Evolutionary conservation across 2,329 filamentous ascomycete genomes (phyloP).

Genomic region (Pseudodiploospora longispora): DNA sequence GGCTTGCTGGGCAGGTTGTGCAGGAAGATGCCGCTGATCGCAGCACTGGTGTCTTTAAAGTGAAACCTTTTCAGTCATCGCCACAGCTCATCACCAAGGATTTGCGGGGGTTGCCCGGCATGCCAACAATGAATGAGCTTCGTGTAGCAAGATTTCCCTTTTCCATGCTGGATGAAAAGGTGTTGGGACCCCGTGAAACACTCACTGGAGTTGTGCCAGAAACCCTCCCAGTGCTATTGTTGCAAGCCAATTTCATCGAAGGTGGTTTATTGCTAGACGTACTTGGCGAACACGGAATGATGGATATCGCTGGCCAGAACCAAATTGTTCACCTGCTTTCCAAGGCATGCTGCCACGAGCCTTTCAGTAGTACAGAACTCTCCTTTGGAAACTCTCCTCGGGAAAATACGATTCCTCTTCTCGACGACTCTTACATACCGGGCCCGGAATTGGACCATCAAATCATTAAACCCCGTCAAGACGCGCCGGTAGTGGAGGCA

Average conservation of each 20-base stretch:
- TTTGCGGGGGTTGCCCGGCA: constrained; percentile 23
- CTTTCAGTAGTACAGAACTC: constrained; percentile 37
- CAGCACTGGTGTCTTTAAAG: constrained; percentile 28
- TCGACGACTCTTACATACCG: constrained; percentile 27
- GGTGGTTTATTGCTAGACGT: constrained; percentile 44
- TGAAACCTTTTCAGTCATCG: constrained; percentile 23
- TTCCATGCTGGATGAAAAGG: constrained; percentile 37
- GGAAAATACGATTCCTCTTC: constrained; percentile 27
- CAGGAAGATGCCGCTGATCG: constrained; percentile 20
- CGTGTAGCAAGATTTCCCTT: constrained; percentile 33
- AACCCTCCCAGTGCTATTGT: constrained; percentile 31
- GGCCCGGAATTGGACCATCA: constrained; percentile 28
- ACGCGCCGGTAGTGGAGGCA: constrained; percentile 8
- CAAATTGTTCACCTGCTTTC: constrained; percentile 38
- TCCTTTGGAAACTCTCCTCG: constrained; percentile 32
- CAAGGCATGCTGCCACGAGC: constrained; percentile 38
- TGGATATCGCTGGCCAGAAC: constrained; percentile 44
- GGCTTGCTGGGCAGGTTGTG: constrained; percentile 37
- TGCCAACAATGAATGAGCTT: constrained; percentile 31
- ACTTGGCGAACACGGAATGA: constrained; percentile 37
- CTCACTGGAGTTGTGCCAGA: constrained; percentile 22
- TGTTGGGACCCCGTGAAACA: constrained; percentile 33
- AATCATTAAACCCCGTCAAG: constrained; percentile 16
- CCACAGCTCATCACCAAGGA: constrained; percentile 35
- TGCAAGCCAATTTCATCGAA: constrained; percentile 40